Evolutionary conservation across 1,284 basidiomycete species (phyloP), one percentile per base, ranked within the genome.

Genomic region (Salmacisia buchloeana): DNA sequence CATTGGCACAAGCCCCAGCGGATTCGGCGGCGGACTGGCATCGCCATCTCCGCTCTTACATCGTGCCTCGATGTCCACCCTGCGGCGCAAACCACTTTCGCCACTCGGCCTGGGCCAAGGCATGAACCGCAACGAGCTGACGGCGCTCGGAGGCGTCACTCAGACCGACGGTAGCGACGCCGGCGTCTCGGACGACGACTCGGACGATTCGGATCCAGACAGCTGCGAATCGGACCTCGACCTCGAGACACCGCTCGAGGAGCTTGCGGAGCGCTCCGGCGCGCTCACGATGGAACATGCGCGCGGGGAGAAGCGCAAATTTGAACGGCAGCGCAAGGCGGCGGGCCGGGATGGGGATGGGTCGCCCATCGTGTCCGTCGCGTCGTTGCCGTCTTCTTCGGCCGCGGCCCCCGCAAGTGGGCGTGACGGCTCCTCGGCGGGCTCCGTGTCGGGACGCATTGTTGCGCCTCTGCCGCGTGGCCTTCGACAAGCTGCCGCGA

Each of bases 221-320:
- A 52, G 45, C 31, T 46, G 49, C 46, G 60, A 61, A 33, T 61
- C 60, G 15, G 60, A 61, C 33, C 33, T 61, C n/a, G 60, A 61
- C 33, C 31, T 61, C 13, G 31, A 52, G 21, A 54, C 60, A n/a
- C 60, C 60, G 3, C 21, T 54, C 12, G 36, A 52, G 33, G 60
- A 52, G 31, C 49, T 61, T 46, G 60, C 60, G 33, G 60, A 41
- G 15, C 60, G 46, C 12, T 52, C 60, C 10, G 60, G 60, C 29
- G 60, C 60, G 23, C 49, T 61, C 38, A n/a, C n/a, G 45, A 54
- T 18, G 45, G 45, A 12, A n/a, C 13, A 38, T 33, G 60, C 33
- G 2, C 60, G 60, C 4, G 60, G 60, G 18, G 45, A 29, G 39
- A 61, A 61, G 35, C 45, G 60, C 25, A 61, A 61, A 46, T 54